phyloP scores from a whole-genome alignment of 305 asterid species.

The Plantago lanceolata region DNA sequence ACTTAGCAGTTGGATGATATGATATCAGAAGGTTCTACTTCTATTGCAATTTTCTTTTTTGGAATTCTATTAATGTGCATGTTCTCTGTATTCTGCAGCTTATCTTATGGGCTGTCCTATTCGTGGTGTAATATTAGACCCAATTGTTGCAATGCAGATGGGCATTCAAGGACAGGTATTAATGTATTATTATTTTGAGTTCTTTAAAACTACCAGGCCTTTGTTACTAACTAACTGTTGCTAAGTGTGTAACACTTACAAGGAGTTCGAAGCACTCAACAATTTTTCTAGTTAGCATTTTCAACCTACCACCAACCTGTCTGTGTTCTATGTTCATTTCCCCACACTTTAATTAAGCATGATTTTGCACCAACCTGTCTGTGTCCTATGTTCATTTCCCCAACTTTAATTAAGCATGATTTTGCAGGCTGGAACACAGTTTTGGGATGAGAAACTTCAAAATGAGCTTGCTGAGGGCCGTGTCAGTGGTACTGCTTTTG shows the following conservation, averaged over 20 bases:
- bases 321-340: background rate
- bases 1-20: slow-evolving; percentile 11
- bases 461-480: slow-evolving; percentile 86
- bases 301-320: slow-evolving; percentile 12
- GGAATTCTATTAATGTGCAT: slow-evolving; percentile 12
- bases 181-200: slow-evolving; percentile 7
- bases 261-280: slow-evolving; percentile 13
- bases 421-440: slow-evolving; percentile 93
- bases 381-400: slow-evolving; percentile 11
- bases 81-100: slow-evolving; percentile 51
- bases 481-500: slow-evolving; percentile 82
- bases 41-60: slow-evolving; percentile 6
- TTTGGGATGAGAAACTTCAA: slow-evolving; percentile 94
- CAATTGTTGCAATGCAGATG: slow-evolving; percentile 88
- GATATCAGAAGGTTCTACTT: slow-evolving; percentile 1
- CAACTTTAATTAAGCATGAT: slow-evolving; percentile 9
- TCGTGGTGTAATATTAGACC: slow-evolving; percentile 88
- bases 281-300: slow-evolving; percentile 10
- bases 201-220: slow-evolving; percentile 18
- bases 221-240: background rate
- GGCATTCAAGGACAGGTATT: slow-evolving; percentile 97
- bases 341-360: slow-evolving; percentile 4
- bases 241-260: slow-evolving; percentile 1
- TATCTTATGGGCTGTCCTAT: slow-evolving; percentile 96
- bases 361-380: slow-evolving; percentile 40